Evolutionary conservation across 2,329 filamentous ascomycete genomes (phyloP).

Genomic region (Pyrenochaeta sp.): DNA sequence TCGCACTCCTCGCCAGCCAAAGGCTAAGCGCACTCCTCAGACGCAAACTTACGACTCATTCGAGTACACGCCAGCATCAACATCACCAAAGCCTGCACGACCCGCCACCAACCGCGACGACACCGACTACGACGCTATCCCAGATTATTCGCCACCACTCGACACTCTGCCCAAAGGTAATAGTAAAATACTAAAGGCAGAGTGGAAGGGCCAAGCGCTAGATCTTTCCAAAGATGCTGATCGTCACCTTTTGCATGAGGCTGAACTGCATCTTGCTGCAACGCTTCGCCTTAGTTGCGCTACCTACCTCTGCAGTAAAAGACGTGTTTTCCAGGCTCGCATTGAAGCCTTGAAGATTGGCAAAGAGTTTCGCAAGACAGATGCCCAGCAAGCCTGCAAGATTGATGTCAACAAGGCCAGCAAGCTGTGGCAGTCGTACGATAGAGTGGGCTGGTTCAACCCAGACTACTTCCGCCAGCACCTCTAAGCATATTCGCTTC

Average conservation of each 20-base stretch:
- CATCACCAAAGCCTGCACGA: conserved; percentile 48
- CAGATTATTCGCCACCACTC: conserved; percentile 76
- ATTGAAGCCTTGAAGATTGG: conserved; percentile 71
- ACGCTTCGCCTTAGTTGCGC: conserved; percentile 84
- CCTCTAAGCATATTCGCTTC: conserved; percentile 36
- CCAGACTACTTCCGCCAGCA: conserved; percentile 59
- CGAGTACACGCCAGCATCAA: conserved; percentile 41
- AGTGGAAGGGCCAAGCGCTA: conserved; percentile 84
- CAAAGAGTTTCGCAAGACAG: conserved; percentile 93
- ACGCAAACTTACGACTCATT: conserved; percentile 44
- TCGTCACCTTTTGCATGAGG: conserved; percentile 74
- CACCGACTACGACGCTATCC: conserved; percentile 77
- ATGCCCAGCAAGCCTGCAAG: conserved; percentile 95
- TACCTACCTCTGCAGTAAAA: conserved; percentile 91
- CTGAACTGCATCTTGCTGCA: conserved; percentile 79
- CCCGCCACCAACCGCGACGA: conserved; percentile 76
- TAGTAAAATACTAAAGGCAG: conserved; percentile 78
- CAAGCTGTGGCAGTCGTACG: conserved; percentile 88
- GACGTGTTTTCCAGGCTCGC: conserved; percentile 84
- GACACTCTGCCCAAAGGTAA: conserved; percentile 69
- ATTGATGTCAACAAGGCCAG: conserved; percentile 98
- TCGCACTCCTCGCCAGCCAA: conserved; percentile 44
- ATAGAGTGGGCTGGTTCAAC: conserved; percentile 85
- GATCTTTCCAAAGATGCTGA: conserved; percentile 74
- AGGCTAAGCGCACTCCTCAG: conserved; percentile 48